Base-by-base conservation (phyloP, 2,329 filamentous ascomycete genomes). In the Aspergillus ruber region DNA sequence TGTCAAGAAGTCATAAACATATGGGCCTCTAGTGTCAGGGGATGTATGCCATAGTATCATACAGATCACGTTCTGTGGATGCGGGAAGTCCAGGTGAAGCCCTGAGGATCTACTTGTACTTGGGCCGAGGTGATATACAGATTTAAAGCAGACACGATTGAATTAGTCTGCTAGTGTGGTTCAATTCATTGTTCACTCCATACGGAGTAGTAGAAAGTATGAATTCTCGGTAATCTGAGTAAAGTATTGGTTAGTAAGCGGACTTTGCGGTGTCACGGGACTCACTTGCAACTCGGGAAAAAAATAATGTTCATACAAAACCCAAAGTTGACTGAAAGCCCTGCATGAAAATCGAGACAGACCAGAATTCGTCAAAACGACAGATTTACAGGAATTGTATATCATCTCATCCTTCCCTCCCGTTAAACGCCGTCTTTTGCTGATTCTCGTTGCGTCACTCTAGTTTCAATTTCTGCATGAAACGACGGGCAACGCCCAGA, bases 1-100 rank as follows among this genome's bases (percentile, higher is more conserved):
- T 12, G 52, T 51, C 17, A 50, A 44, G 4, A 20, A 13, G 36
- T 39, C 15, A 39, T 39, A 36, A 6, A 36, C 9, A 39, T 15
- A 18, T 39, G 36, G 18, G 15, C 2, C 15, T 12, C 13, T 39
- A 12, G 25, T 29, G 10, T 29, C 25, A 29, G 15, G 33, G 15
- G 17, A n/a, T 17, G 10, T 29, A 12, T 10, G 25, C 10, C 25
- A 12, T 29, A 12, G 9, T 10, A 12, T 12, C 25, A 29, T 29
- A 29, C 25, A 29, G 12, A 29, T 12, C 4, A 29, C 25, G 8
- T 21, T 21, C 21, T 27, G 25, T 27, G 25, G 25, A 29, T 29
- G 25, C 10, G 6, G 25, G 25, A 29, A 29, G 25, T 4, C 9
- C 25, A 10, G 25, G 25, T 29, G 9, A 29, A 29, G 25, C 25